Base-by-base conservation (phyloP, 2,329 filamentous ascomycete species). In the Xylaria sp. region DNA sequence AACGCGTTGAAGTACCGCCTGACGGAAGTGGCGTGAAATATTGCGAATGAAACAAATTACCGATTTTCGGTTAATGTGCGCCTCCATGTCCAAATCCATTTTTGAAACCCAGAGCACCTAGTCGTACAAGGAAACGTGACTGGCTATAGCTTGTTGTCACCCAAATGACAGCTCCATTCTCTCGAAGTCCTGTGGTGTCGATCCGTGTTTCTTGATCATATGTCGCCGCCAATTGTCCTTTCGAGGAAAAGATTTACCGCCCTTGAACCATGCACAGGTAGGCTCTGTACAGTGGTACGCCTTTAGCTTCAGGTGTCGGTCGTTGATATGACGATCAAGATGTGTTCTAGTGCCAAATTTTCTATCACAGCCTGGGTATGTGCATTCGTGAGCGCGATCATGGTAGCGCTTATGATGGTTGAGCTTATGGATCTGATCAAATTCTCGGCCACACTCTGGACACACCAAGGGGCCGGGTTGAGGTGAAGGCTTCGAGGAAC, bases 141-240 rank as follows among this genome's bases (percentile, higher is more conserved):
- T 11, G 17, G 38, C 15, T n/a, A 20, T 33, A 28, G 9, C 53
- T 23, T 11, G 23, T 11, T 36, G 26, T 73, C 59, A 76, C 59
- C 71, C 74, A 46, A 69, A 60, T 44, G 71, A 71, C 63, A 74
- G 61, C 31, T 77, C 76, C 73, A 76, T 75, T 7, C 31, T 67
- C 62, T 76, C 75, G 11, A 77, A 74, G 17, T 76, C 72, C 53
- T 67, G 68, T 6, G 74, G 65, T 60, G 71, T 73, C 3, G 73
- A 71, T 17, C 72, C 74, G 62, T 89, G 87, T 72, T 88, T 89
- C 76, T 88, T 89, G 42, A 83, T 80, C 86, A 89, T 89, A 74
- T 89, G 87, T 65, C 87, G 80, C 72, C 87, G 85, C 87, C 87
- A 89, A 76, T 89, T 89, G 73, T 89, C 87, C 74, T 89, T 89